These are phyloP conservation scores for Limonium bicolor DNA, from an alignment of 148 eudicot genomes.

Conservation along the genomic window DNA sequence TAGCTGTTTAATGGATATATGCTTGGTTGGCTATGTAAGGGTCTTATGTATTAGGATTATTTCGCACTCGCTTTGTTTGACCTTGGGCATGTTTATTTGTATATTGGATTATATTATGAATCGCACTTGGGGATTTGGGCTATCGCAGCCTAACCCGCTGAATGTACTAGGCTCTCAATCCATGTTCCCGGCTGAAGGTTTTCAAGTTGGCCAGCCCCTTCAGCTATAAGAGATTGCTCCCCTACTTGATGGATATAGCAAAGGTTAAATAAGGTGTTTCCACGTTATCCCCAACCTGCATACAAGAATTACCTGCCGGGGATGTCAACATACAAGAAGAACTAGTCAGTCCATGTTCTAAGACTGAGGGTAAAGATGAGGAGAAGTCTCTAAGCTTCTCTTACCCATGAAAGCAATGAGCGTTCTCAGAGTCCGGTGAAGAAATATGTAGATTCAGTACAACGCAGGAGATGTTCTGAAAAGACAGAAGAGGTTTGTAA, in stretches of 20 bases:
- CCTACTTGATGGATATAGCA: conserved; percentile 34
- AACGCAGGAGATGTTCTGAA: too few species aligned
- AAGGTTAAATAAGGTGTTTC: conserved; percentile 22
- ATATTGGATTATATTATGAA: not conserved
- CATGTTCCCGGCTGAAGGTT: conserved; percentile 30
- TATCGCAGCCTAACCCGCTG: not conserved
- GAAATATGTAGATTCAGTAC: too few species aligned
- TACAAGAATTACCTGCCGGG: too few species aligned
- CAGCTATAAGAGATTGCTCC: conserved; percentile 52
- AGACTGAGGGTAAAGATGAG: too few species aligned
- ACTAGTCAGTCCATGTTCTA: too few species aligned
- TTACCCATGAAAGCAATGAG: too few species aligned
- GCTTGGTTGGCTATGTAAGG: too few species aligned
- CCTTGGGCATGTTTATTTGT: not conserved
- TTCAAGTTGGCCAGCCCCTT: conserved; percentile 30
- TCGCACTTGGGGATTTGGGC: not conserved
- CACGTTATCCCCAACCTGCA: too few species aligned
- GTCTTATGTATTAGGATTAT: not conserved
- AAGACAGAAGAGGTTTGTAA: too few species aligned
- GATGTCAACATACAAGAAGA: too few species aligned
- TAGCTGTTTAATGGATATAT: not conserved
- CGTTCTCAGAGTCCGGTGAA: too few species aligned
- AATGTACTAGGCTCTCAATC: conserved; percentile 25
- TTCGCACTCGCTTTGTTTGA: not conserved
- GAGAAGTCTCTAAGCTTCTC: too few species aligned